A percentile compares a stretch with the other conserved stretches of the same genome.
These are phyloP conservation scores for Clarireedia homoeocarpa DNA, from an alignment of 2,329 filamentous ascomycete genomes.

Conservation along the genomic window DNA sequence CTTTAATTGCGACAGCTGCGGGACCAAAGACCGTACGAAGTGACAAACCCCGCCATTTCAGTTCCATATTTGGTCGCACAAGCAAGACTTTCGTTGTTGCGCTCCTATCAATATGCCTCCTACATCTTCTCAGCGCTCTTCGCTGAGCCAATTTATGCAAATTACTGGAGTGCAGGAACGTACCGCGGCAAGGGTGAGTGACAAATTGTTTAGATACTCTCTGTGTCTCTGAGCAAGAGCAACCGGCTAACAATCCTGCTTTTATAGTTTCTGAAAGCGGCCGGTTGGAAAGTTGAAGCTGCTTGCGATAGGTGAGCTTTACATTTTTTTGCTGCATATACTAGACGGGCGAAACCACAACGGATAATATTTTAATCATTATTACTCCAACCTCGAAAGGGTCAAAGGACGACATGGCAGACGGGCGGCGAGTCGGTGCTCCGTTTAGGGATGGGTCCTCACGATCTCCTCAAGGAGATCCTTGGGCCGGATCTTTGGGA, in stretches of 20 bases:
- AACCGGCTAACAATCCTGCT: slow-evolving; percentile 16
- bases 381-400: not conserved
- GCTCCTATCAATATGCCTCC: slow-evolving; percentile 25
- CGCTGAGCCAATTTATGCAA: slow-evolving; percentile 25
- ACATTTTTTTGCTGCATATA: not conserved
- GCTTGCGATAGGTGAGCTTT: slow-evolving; percentile 33
- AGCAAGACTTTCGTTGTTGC: not conserved
- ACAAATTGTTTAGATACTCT: slow-evolving; percentile 1
- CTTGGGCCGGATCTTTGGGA: too few species aligned
- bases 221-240: slow-evolving; percentile 4
- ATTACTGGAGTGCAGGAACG: slow-evolving; percentile 28
- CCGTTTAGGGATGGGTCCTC: too few species aligned
- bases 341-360: not conserved
- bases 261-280: slow-evolving; percentile 30
- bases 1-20: not conserved
- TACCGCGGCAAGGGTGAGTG: slow-evolving; percentile 24
- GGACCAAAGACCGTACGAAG: not conserved
- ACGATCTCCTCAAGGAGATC: too few species aligned
- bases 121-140: slow-evolving; percentile 19
- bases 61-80: not conserved
- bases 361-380: not conserved
- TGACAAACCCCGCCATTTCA: slow-evolving; percentile 2
- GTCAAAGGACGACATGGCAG: not conserved
- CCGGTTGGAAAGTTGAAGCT: slow-evolving; percentile 32
- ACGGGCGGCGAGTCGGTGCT: not conserved